Evolutionary conservation across 192 early-diverging fungal species (phyloP), one percentile per base, ranked within the genome.

Genomic region (Coemansia asiatica): DNA sequence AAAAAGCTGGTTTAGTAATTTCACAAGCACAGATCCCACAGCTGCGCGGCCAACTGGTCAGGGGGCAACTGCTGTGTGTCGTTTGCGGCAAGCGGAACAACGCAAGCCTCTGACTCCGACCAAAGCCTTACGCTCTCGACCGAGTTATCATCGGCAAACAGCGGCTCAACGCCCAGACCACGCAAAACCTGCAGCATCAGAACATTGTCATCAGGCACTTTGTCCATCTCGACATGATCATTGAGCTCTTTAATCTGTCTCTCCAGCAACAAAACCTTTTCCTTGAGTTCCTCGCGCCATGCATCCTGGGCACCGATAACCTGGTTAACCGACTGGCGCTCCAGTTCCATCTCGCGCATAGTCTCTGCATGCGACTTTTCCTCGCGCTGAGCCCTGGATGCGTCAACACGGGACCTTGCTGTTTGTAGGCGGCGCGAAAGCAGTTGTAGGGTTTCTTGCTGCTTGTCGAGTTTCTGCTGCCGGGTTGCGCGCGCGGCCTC

Each of bases 391-490:
- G 77, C 68, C 25, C 70, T 70, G 16, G 72, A 68, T 18, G 77
- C 47, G 29, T 80, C 77, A 2, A 80, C 77, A 6, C 72, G 68
- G 4, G 31, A 27, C 16, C 72, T 67, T 0, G 68, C 69, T n/a
- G 58, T 57, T 25, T 80, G 77, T 0, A 80, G 72, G 6, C 72
- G 68, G 12, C 77, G 77, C 2, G 77, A 80, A 10, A 80, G 72
- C 38, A 63, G 65, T 23, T 80, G 72, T 13, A 80, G 66, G 2
- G 68, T 19, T 35, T 80, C 77, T 25, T 80, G 77, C 25, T 56
- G 56, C 38, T 49, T 55, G 63, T 80, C 72, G 6, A 65, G 61
- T 25, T 56, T 56, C 16, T 13, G 1, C 16, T 54, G 64, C 15
- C 72, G 67, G 10, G 55, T 15, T 10, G 36, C n/a, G 16, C 60